phyloP scores from a whole-genome alignment of 805 yeast species.

The Wickerhamomyces mucosus region DNA sequence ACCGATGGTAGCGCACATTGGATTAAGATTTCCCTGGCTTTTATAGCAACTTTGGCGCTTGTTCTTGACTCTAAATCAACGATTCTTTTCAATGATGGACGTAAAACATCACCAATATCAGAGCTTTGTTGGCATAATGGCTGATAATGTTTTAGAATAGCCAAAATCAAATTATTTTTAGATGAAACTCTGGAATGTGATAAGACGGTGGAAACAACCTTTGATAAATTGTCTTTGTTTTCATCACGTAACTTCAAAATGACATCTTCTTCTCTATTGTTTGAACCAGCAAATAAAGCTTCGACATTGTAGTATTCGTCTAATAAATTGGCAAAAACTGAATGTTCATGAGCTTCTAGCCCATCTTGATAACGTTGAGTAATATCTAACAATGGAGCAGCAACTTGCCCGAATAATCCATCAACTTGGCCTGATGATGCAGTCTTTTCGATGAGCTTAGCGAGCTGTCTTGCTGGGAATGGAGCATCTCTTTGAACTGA shows the following conservation, averaged over 20 bases:
- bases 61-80: conserved; percentile 87
- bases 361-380: conserved; percentile 68
- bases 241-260: conserved; percentile 82
- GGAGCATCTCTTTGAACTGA: conserved; percentile 57
- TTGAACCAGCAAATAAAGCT: conserved; percentile 64
- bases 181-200: conserved; percentile 93
- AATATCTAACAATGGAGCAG: conserved; percentile 66
- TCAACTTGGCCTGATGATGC: conserved; percentile 42
- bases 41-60: conserved; percentile 87
- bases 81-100: conserved; percentile 62
- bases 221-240: conserved; percentile 62
- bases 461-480: conserved; percentile 86
- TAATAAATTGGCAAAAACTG: conserved; percentile 60
- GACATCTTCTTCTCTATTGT: conserved; percentile 80
- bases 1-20: conserved; percentile 96
- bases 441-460: conserved; percentile 60
- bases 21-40: conserved; percentile 92
- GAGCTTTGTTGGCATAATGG: conserved; percentile 68
- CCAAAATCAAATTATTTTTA: conserved; percentile 81
- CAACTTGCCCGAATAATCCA: conserved; percentile 43
- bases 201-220: conserved; percentile 64
- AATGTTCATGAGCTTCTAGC: conserved; percentile 73
- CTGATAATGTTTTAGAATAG: conserved; percentile 75
- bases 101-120: conserved; percentile 56
- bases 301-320: conserved; percentile 73